phyloP scores from a whole-genome alignment of 176 grass and related monocot genomes.

The Poa annua region DNA sequence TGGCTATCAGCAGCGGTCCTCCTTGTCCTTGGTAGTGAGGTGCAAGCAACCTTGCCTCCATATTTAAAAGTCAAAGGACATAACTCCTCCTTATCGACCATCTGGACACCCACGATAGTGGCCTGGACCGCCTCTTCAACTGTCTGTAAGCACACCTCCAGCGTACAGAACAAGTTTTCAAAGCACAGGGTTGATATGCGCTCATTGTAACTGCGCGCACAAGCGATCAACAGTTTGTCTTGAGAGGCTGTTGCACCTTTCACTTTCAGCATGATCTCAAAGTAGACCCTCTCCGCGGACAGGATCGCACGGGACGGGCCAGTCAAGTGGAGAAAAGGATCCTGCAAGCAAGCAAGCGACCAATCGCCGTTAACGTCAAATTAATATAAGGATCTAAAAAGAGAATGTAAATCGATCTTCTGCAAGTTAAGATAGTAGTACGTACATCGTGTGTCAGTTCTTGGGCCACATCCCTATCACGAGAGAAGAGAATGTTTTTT shows the following conservation, averaged over 20 bases:
- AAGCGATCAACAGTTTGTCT: not conserved
- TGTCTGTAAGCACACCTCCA: not conserved
- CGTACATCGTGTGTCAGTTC: not conserved
- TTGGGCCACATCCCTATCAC: not conserved
- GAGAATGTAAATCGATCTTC: not conserved
- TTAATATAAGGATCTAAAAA: not conserved
- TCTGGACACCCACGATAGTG: too few relatives aligned
- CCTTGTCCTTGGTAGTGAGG: too few relatives aligned
- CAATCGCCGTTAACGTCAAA: not conserved
- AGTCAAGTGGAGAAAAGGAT: not conserved
- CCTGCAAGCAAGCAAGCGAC: not conserved
- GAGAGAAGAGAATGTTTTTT: not conserved
- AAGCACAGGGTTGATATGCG: not conserved
- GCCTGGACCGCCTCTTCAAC: not conserved
- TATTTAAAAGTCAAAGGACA: too few relatives aligned
- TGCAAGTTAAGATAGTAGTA: not conserved
- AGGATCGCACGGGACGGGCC: not conserved
- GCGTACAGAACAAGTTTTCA: not conserved
- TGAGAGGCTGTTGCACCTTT: not conserved
- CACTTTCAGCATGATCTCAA: not conserved
- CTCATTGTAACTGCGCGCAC: not conserved
- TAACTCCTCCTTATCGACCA: too few relatives aligned
- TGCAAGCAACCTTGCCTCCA: too few relatives aligned
- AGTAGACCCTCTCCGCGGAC: not conserved
- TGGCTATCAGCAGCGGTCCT: too few relatives aligned